Conservation (phyloP, 1,284 basidiomycete genomes). For the Ceratobasidium sp. region DNA sequence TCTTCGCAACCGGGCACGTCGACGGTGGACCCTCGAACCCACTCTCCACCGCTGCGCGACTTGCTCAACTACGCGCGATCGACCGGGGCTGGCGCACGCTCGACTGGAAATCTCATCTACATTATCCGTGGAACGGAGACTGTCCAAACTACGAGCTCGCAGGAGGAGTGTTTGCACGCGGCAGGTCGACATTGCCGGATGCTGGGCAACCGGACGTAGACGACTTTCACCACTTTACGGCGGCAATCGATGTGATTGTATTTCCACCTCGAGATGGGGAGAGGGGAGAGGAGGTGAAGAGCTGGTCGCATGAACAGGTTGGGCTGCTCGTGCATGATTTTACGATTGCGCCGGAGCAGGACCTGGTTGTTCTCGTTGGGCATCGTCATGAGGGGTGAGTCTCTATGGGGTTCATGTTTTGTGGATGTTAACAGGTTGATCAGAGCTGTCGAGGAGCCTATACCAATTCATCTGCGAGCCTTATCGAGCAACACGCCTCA, state of each 20-base stretch:
- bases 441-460: slow-evolving; percentile 33
- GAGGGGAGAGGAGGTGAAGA: neutral
- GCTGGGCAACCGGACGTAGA: slow-evolving; percentile 21
- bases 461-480: slow-evolving; percentile 36
- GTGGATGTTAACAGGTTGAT: neutral
- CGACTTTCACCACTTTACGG: slow-evolving; percentile 36
- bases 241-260: slow-evolving; percentile 38
- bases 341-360: slow-evolving; percentile 40
- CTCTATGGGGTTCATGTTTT: neutral
- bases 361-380: slow-evolving; percentile 36
- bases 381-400: slow-evolving; percentile 38
- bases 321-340: slow-evolving; percentile 37
- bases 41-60: slow-evolving; percentile 34
- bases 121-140: slow-evolving; percentile 33
- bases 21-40: slow-evolving; percentile 25
- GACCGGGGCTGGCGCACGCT: slow-evolving; percentile 39
- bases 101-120: slow-evolving; percentile 27
- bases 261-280: slow-evolving; percentile 26
- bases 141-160: slow-evolving; percentile 40
- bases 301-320: slow-evolving; percentile 33
- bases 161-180: slow-evolving; percentile 38
- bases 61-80: slow-evolving; percentile 32
- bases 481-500: slow-evolving; percentile 33
- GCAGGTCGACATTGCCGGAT: slow-evolving; percentile 30
- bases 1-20: slow-evolving; percentile 33